A percentile compares a stretch with the other conserved stretches of the same genome.
phyloP scores from a whole-genome alignment of 2,329 filamentous ascomycete species.

The Diplodia corticola region DNA sequence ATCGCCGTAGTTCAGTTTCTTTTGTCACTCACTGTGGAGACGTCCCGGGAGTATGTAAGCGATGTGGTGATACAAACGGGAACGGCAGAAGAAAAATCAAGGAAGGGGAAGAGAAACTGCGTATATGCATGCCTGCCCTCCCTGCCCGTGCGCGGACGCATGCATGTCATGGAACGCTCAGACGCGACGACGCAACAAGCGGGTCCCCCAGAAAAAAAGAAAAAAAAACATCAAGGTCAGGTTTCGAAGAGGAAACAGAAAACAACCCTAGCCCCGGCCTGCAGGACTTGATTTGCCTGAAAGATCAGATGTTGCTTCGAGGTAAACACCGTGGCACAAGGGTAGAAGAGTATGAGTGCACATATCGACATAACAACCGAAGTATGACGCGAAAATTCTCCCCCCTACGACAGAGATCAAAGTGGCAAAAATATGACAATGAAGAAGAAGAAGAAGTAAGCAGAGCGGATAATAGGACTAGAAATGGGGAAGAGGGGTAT shows the following conservation, averaged over 20 bases:
- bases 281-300: background rate
- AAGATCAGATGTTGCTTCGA: background rate
- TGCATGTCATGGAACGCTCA: background rate
- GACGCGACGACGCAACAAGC: background rate
- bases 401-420: background rate
- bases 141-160: background rate
- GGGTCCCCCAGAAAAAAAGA: background rate
- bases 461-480: background rate
- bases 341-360: background rate
- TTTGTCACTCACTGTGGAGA: no score
- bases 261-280: background rate
- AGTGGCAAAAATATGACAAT: background rate
- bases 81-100: background rate
- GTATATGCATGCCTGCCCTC: background rate
- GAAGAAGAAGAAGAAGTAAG: background rate
- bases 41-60: background rate
- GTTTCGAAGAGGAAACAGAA: background rate
- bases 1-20: no score
- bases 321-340: background rate
- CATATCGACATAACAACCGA: background rate
- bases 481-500: slow-evolving; percentile 20
- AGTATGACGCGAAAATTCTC: background rate
- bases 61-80: background rate
- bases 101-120: background rate
- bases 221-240: no score